A percentile compares a stretch with the other conserved stretches of the same genome.
These are phyloP conservation scores for Delonix regia DNA, from an alignment of 306 rosid genomes.

Conservation along the genomic window DNA sequence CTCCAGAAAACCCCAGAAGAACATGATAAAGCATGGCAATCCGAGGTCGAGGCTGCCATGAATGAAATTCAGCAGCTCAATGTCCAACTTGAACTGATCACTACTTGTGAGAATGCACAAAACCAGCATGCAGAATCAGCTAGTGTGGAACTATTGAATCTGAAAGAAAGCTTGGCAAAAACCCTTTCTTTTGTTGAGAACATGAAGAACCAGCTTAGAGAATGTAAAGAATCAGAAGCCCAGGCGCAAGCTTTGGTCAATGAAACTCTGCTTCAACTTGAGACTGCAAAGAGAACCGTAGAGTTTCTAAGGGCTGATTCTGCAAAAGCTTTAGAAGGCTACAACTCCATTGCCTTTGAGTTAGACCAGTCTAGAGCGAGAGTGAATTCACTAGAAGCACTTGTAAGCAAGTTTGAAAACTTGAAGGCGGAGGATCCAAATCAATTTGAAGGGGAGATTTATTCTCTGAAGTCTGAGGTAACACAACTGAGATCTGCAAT, in stretches of 20 bases:
- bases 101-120: constrained; percentile 53
- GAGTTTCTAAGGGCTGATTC: constrained; percentile 66
- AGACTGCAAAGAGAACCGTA: constrained; percentile 60
- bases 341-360: constrained; percentile 59
- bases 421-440: constrained; percentile 14
- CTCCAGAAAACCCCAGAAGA: constrained; percentile 59
- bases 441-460: constrained; percentile 42
- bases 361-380: constrained; percentile 62
- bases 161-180: constrained; percentile 70
- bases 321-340: constrained; percentile 52
- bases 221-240: constrained; percentile 68
- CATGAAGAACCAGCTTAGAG: constrained; percentile 61
- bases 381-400: constrained; percentile 59
- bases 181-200: constrained; percentile 62
- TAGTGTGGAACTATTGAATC: constrained; percentile 60
- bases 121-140: constrained; percentile 50
- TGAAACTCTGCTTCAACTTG: constrained; percentile 73
- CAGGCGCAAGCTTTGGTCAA: constrained; percentile 55
- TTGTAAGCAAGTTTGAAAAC: constrained; percentile 53
- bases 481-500: constrained; percentile 53
- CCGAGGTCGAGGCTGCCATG: constrained; percentile 56
- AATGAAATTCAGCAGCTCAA: constrained; percentile 75
- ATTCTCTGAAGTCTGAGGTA: constrained; percentile 60
- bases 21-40: constrained; percentile 54
- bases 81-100: constrained; percentile 64